phyloP scores from a whole-genome alignment of 2,329 filamentous ascomycete genomes.

The Chrysoporthe cubensis region DNA sequence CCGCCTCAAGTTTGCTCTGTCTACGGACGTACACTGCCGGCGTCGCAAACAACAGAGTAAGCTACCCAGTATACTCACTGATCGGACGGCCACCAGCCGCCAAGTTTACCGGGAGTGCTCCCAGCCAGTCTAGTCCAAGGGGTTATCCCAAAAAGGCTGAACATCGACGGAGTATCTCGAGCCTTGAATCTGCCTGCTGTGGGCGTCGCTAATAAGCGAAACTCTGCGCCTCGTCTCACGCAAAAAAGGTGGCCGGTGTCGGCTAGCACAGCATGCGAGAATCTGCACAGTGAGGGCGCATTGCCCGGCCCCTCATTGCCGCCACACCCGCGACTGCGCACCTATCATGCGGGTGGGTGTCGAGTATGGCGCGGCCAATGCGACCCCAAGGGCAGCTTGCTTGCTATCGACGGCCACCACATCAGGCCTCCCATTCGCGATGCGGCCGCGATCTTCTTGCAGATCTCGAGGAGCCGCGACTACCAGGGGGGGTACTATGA shows the following conservation, averaged over 20 bases:
- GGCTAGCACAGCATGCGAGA: neutral
- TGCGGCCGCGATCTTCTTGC: slow-evolving; percentile 7
- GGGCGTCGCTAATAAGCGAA: slow-evolving; percentile 5
- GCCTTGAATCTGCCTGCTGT: neutral
- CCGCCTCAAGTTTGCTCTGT: neutral
- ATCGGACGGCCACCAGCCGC: slow-evolving; percentile 1
- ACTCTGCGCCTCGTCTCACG: neutral
- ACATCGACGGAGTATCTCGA: neutral
- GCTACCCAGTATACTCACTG: neutral
- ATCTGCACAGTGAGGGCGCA: neutral
- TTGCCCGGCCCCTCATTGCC: neutral
- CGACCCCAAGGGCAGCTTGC: neutral
- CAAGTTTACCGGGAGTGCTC: neutral
- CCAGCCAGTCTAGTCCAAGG: neutral
- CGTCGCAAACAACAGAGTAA: neutral
- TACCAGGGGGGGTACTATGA: neutral
- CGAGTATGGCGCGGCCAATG: slow-evolving; percentile 1
- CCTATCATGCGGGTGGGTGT: slow-evolving; percentile 2
- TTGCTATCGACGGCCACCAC: neutral
- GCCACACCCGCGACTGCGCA: slow-evolving; percentile 8
- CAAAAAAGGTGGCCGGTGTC: neutral
- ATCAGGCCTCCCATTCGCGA: slow-evolving; percentile 8
- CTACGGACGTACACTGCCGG: too few species aligned
- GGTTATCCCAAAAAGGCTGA: too few species aligned
- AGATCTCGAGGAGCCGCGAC: slow-evolving; percentile 10